Conservation (phyloP, 495 filamentous ascomycete species). For the Glonium stellatum region DNA sequence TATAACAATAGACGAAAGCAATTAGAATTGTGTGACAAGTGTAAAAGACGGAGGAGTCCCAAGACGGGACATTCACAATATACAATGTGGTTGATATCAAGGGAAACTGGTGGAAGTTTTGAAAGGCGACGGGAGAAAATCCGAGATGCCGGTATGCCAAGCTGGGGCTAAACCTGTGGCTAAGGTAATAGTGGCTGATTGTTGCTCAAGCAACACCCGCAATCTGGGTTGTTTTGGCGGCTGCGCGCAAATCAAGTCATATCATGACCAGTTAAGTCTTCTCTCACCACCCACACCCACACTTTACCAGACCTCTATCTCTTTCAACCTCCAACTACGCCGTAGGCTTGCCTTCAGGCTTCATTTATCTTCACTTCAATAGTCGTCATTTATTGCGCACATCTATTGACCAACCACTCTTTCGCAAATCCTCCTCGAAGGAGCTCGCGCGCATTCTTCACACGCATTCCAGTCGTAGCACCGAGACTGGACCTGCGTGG, state of each 20-base stretch:
- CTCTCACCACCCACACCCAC: not conserved
- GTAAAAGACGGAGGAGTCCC: not conserved
- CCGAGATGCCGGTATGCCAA: not conserved
- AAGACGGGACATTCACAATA: not conserved
- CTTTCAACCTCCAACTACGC: not conserved
- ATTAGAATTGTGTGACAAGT: not conserved
- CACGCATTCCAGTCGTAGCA: conserved; percentile 25
- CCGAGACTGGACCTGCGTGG: conserved; percentile 14
- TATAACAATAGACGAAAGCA: not conserved
- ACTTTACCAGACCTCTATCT: not conserved
- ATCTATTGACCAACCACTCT: conserved; percentile 5
- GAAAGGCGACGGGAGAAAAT: not conserved
- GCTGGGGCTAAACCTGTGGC: not conserved
- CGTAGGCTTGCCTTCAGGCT: not conserved
- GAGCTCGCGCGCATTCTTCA: conserved; percentile 19
- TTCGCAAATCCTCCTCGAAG: conserved; percentile 17
- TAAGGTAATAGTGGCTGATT: not conserved
- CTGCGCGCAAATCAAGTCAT: not conserved
- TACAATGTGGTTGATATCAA: not conserved
- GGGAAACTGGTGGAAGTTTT: no score
- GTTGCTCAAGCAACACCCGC: not conserved
- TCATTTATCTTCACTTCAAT: not conserved
- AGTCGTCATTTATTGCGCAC: conserved; percentile 5
- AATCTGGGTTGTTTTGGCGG: not conserved
- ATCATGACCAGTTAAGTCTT: not conserved